A percentile compares a stretch with the other conserved stretches of the same genome.
Conservation (phyloP, 345 rosid species). For the Syzygium grande region DNA sequence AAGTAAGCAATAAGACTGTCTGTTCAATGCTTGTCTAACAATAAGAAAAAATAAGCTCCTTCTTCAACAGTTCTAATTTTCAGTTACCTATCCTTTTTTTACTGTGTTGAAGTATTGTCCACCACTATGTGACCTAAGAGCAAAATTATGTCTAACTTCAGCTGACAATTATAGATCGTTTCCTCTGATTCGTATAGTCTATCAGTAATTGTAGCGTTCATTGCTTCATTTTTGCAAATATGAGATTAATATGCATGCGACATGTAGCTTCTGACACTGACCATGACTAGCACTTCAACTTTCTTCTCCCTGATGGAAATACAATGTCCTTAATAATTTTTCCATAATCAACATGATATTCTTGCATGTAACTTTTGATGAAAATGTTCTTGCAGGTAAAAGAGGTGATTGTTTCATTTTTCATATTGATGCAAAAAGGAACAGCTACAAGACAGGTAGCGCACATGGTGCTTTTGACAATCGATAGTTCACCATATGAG, state of each 20-base stretch:
- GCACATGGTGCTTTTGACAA: not conserved
- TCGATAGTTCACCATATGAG: not conserved
- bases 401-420: conserved; percentile 65
- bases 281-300: not conserved
- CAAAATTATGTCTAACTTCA: not conserved
- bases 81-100: not conserved
- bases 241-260: not conserved
- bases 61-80: not conserved
- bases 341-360: not conserved
- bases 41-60: not conserved
- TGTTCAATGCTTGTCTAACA: not conserved
- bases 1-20: conserved; percentile 16
- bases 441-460: conserved; percentile 33
- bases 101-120: not conserved
- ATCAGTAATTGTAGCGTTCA: not conserved
- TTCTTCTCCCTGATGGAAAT: not conserved
- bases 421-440: conserved; percentile 55
- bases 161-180: not conserved
- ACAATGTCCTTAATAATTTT: not conserved
- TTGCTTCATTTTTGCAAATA: not conserved
- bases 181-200: not conserved
- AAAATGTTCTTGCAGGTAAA: conserved; percentile 47
- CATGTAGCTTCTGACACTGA: not conserved
- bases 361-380: not conserved
- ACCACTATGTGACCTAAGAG: not conserved